Percentiles rank a stretch among this genome's conserved stretches.
phyloP scores from a whole-genome alignment of 306 rosid genomes.

The Pueraria montana region DNA sequence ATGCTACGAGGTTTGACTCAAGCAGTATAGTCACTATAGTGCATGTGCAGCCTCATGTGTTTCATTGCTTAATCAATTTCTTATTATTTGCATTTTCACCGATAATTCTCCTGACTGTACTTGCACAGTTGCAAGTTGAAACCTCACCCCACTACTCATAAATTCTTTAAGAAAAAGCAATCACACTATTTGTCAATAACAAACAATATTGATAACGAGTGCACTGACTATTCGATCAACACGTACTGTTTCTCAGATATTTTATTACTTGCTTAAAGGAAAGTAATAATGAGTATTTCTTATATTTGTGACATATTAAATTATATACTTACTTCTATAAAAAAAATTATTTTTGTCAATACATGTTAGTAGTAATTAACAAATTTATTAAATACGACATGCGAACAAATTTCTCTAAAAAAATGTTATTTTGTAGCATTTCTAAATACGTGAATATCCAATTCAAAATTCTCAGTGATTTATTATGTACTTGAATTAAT shows the following conservation, averaged over 20 bases:
- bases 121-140: not conserved
- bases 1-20: slow-evolving; percentile 50
- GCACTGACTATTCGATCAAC: not conserved
- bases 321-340: not conserved
- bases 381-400: not conserved
- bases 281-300: not conserved
- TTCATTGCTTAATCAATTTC: slow-evolving; percentile 10
- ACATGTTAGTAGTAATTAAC: not conserved
- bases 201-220: not conserved
- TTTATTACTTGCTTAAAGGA: not conserved
- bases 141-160: slow-evolving; percentile 14
- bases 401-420: not conserved
- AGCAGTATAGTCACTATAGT: slow-evolving; percentile 31
- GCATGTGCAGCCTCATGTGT: slow-evolving; percentile 34
- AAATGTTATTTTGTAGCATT: not conserved
- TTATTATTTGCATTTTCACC: slow-evolving; percentile 3
- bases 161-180: slow-evolving; percentile 27
- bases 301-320: not conserved
- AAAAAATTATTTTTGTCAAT: not conserved
- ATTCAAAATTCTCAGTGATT: not conserved
- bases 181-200: not conserved
- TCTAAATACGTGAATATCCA: not conserved
- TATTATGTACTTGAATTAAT: not conserved
- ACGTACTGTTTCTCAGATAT: not conserved
- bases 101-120: slow-evolving; percentile 21